Evolutionary conservation across 192 early-diverging fungal genomes (phyloP), one percentile per base, ranked within the genome.

Genomic region (Coemansia sp.): DNA sequence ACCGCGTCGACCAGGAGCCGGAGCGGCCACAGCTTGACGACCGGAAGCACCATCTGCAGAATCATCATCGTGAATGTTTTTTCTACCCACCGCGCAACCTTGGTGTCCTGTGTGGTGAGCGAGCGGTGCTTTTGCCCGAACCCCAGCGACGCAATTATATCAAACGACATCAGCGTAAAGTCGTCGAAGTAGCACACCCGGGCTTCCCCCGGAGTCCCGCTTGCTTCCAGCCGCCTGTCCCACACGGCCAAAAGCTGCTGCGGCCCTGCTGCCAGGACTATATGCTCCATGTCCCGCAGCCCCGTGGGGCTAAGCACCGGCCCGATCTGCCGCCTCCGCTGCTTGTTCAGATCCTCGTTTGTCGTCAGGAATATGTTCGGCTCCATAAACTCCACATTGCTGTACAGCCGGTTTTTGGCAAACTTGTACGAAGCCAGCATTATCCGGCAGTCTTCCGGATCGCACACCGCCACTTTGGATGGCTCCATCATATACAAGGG

Each of bases 321-420:
- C 0, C 65, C 67, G 8, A 78, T 41, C 36, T 69, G 68, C 23
- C 55, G 49, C 8, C 75, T 46, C 9, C 75, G 60, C 49, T 56
- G 50, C 50, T 60, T 57, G 64, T 61, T 65, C 33, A 78, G 59
- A 33, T 68, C 69, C 9, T 60, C 55, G 33, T 50, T 46, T 35
- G 50, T 40, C 3, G 75, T 72, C 10, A 55, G 38, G 21, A 78
- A 78, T n/a, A 68, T 78, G 15, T 63, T 72, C 13, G 63, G 59
- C 26, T 77, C 73, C 58, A 70, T 63, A 40, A 68, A 46, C 5
- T 42, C 54, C 3, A 68, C 42, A n/a, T 57, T 57, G n/a, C 26
- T 26, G 59, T 76, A 76, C 23, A 55, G 14, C 12, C 16, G 20
- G 33, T 47, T 52, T 43, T 76, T 76, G 38, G 28, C 33, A 16